phyloP scores from a whole-genome alignment of 23 red algal genomes.

The Gracilaria vermiculophylla region DNA sequence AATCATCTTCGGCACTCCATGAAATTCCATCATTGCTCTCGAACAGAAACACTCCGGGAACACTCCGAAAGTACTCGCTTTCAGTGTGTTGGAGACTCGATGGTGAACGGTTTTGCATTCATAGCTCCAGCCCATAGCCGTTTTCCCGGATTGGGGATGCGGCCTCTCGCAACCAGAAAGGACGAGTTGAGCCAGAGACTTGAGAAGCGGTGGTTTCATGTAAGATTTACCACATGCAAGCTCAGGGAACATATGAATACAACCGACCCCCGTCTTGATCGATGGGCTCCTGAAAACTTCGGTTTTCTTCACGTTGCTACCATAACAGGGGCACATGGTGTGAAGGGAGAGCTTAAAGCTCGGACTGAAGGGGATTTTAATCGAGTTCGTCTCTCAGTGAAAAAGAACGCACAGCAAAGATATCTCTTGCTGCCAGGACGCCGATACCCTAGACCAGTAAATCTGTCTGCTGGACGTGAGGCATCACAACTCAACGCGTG shows the following conservation, averaged over 20 bases:
- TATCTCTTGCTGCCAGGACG: slow-evolving; percentile 78
- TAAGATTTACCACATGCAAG: background rate
- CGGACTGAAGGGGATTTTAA: slow-evolving; percentile 47
- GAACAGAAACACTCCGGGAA: too few species aligned
- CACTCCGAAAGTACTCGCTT: too few species aligned
- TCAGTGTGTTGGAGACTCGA: too few species aligned
- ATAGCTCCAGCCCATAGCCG: too few species aligned
- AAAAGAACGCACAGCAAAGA: slow-evolving; percentile 38
- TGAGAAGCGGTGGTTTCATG: background rate
- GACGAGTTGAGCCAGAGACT: background rate
- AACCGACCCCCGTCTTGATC: background rate
- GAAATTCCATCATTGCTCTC: too few species aligned
- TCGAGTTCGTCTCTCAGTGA: slow-evolving; percentile 31
- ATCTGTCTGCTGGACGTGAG: slow-evolving; percentile 37
- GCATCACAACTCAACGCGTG: slow-evolving; percentile 71
- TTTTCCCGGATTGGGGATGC: too few species aligned
- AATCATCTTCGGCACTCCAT: too few species aligned
- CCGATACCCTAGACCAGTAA: slow-evolving; percentile 74
- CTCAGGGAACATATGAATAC: background rate
- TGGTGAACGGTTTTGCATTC: too few species aligned
- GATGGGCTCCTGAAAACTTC: slow-evolving; percentile 69
- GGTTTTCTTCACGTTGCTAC: slow-evolving; percentile 78
- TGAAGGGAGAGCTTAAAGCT: slow-evolving; percentile 75
- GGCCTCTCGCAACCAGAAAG: too few species aligned
- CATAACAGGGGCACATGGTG: slow-evolving; percentile 73